Base-by-base conservation (phyloP, 495 filamentous ascomycete species). In the Neurospora sublineolata region DNA sequence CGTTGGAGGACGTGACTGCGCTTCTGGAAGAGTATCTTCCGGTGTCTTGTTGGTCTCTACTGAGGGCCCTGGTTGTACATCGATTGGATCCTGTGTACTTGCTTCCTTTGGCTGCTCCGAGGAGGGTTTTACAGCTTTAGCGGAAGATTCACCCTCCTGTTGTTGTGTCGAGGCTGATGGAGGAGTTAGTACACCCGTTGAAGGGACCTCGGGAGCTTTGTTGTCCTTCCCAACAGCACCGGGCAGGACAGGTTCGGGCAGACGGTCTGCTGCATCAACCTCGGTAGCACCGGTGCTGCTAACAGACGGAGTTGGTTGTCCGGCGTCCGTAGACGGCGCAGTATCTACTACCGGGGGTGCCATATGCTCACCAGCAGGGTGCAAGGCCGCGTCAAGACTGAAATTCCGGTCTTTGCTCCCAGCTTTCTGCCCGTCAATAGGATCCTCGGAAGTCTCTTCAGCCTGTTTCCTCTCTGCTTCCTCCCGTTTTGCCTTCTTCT, bases 401-500 rank as follows among this genome's bases (percentile, higher is more conserved):
- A 64, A 64, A 64, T 1, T 1, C 18, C 5, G 12, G 4, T 30
- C 23, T 64, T 64, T 30, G 1, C 20, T 2, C 23, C 14, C 52
- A 3, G 5, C 68, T n/a, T 16, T 71, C 20, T 27, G n/a, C 23
- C 6, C 23, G 20, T 33, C 37, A 16, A 27, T 12, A 23, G 38
- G 12, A 8, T 33, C 46, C 3, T 58, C 68, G 1, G 9, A n/a
- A 16, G 37, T 41, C n/a, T 69, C 37, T 39, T 20, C 27, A 33
- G 27, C 20, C 42, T 69, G 20, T 12, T 41, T 20, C 7, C 52
- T 18, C 0, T 72, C 37, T 23, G 33, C 27, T 12, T 16, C 70
- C n/a, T 74, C 73, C 30, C 74, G 75, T 73, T 80, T 80, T 11
- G 68, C 71, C 33, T 75, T 68, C 68, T 71, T 71, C 71, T 71